Conservation (phyloP, 2,329 filamentous ascomycete genomes). For the Davidsoniella virescens region DNA sequence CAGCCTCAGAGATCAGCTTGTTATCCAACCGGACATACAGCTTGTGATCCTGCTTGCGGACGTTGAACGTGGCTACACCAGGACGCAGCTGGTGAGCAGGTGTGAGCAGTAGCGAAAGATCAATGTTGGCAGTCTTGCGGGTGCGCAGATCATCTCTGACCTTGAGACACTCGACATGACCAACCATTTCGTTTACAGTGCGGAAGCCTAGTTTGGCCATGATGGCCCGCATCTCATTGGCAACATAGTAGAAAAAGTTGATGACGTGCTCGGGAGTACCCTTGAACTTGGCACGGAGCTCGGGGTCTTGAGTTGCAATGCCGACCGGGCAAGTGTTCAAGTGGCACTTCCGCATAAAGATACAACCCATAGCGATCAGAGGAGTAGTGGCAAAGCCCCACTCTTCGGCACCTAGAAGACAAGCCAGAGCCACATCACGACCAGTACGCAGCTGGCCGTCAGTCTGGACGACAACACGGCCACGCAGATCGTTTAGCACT, state of each 20-base stretch:
- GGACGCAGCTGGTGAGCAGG: constrained; percentile 91
- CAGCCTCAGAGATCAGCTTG: constrained; percentile 90
- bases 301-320: constrained; percentile 91
- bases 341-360: constrained; percentile 77
- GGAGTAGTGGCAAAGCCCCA: constrained; percentile 94
- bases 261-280: constrained; percentile 93
- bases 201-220: constrained; percentile 94
- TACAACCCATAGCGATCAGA: constrained; percentile 90
- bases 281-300: constrained; percentile 81
- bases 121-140: constrained; percentile 81
- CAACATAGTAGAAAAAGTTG: constrained; percentile 97
- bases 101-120: constrained; percentile 80
- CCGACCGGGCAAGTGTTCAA: constrained; percentile 74
- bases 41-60: constrained; percentile 91
- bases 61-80: constrained; percentile 91
- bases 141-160: constrained; percentile 79
- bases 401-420: constrained; percentile 91
- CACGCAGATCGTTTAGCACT: constrained; percentile 87
- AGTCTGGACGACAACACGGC: constrained; percentile 88
- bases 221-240: constrained; percentile 89
- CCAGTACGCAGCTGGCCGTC: constrained; percentile 89
- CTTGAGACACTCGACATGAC: constrained; percentile 70
- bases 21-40: constrained; percentile 89
- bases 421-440: constrained; percentile 85
- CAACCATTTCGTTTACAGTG: constrained; percentile 96